phyloP scores from a whole-genome alignment of 441 rosid species.

The Aquilaria agallochum region DNA sequence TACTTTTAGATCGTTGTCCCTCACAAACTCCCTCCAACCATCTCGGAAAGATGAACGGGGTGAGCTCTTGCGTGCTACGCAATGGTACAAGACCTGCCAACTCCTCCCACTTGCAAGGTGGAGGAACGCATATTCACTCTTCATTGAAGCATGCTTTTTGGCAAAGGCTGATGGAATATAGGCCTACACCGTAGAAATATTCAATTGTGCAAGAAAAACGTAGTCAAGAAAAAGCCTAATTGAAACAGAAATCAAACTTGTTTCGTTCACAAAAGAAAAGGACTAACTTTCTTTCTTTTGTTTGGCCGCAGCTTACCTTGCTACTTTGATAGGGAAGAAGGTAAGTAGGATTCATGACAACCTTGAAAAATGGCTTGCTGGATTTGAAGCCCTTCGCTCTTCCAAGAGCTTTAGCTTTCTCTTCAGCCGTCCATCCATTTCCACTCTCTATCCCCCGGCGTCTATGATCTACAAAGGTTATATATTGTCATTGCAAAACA shows the following conservation, averaged over 20 bases:
- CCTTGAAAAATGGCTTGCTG: slow-evolving; percentile 15
- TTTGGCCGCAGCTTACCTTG: slow-evolving; percentile 15
- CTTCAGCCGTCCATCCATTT: neutral
- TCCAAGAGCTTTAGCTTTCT: slow-evolving; percentile 2
- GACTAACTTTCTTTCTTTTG: too few species aligned
- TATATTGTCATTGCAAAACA: too few species aligned
- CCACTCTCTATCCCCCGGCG: too few species aligned
- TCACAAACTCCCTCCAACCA: slow-evolving; percentile 23
- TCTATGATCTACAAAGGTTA: too few species aligned
- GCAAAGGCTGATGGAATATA: slow-evolving; percentile 14
- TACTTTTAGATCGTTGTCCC: slow-evolving; percentile 14
- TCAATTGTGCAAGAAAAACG: too few species aligned
- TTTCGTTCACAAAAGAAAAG: too few species aligned
- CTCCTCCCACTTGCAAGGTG: slow-evolving; percentile 12
- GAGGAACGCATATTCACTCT: slow-evolving; percentile 1
- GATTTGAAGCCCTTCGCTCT: slow-evolving; percentile 18
- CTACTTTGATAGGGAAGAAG: neutral
- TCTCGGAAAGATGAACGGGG: neutral
- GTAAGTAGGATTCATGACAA: slow-evolving; percentile 17
- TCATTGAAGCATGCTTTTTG: neutral
- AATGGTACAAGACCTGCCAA: slow-evolving; percentile 10
- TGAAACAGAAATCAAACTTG: too few species aligned
- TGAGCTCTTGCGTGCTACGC: too few species aligned
- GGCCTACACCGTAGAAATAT: slow-evolving; percentile 1
- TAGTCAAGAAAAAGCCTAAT: too few species aligned